Conservation (phyloP, 2,329 filamentous ascomycete species). For the Colletotrichum eremochloae region DNA sequence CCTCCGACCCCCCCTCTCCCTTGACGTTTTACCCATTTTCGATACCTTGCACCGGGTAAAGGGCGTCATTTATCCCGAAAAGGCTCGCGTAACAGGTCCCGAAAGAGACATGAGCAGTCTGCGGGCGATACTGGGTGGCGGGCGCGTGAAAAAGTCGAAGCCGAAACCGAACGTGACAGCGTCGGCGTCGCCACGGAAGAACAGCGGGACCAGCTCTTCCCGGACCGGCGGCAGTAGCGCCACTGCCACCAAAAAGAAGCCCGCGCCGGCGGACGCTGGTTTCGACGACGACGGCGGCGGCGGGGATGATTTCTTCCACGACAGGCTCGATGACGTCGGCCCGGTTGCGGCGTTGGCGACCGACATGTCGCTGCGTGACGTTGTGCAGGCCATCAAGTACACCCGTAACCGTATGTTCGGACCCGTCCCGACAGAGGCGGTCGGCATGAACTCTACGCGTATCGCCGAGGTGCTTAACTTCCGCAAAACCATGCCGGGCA, state of each 20-base stretch:
- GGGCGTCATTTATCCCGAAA: neutral
- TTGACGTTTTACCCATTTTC: slow-evolving; percentile 7
- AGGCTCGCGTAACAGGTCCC: neutral
- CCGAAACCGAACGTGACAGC: slow-evolving; percentile 41
- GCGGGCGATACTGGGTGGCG: slow-evolving; percentile 55
- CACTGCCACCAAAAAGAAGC: slow-evolving; percentile 39
- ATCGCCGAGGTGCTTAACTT: slow-evolving; percentile 75
- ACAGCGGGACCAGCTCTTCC: slow-evolving; percentile 35
- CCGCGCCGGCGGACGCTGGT: neutral
- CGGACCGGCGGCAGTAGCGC: slow-evolving; percentile 1
- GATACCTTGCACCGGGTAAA: neutral
- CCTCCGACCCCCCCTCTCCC: neutral
- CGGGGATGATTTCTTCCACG: slow-evolving; percentile 51
- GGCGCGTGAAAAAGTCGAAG: slow-evolving; percentile 51
- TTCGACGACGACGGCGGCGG: slow-evolving; percentile 36
- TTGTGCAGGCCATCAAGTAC: slow-evolving; percentile 74
- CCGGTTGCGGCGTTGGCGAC: slow-evolving; percentile 66
- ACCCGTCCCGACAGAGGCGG: slow-evolving; percentile 67
- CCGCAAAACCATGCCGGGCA: slow-evolving; percentile 69
- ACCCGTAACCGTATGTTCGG: slow-evolving; percentile 74
- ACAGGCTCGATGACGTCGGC: slow-evolving; percentile 71
- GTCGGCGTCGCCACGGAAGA: slow-evolving; percentile 47
- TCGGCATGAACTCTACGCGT: slow-evolving; percentile 74
- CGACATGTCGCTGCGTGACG: slow-evolving; percentile 70
- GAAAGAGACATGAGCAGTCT: slow-evolving; percentile 48